Percentiles rank a stretch among this genome's conserved stretches.
These are phyloP conservation scores for Rosellinia necatrix DNA, from an alignment of 2,329 filamentous ascomycete species.

Conservation along the genomic window DNA sequence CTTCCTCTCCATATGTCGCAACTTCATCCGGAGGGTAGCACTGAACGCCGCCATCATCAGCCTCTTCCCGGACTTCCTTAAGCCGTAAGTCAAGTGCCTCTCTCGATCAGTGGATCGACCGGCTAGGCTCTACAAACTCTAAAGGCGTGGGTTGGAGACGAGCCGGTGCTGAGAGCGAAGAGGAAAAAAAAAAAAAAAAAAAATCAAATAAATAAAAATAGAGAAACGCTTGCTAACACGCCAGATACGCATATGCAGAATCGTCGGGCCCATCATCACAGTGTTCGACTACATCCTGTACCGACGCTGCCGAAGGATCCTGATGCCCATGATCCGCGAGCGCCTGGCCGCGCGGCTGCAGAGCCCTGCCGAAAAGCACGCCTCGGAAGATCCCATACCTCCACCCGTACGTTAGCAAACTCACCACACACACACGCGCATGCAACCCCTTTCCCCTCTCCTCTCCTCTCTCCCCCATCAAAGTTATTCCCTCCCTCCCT, in stretches of 20 bases:
- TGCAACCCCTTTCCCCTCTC: too few relatives aligned
- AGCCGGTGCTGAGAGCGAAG: too few relatives aligned
- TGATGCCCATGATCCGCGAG: slow-evolving; percentile 42
- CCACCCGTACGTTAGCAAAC: too few relatives aligned
- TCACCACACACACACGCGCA: slow-evolving; percentile 26
- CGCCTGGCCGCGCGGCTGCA: slow-evolving; percentile 34
- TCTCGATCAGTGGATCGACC: neutral
- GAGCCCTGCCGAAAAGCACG: slow-evolving; percentile 27
- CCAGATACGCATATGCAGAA: slow-evolving; percentile 18
- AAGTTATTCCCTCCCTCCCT: too few relatives aligned
- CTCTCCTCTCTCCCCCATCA: too few relatives aligned
- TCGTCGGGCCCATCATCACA: slow-evolving; percentile 39
- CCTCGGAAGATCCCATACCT: slow-evolving; percentile 21
- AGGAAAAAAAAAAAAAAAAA: neutral
- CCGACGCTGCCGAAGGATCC: slow-evolving; percentile 37
- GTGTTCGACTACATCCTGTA: slow-evolving; percentile 42
- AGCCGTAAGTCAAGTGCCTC: slow-evolving; percentile 33
- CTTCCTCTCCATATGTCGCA: slow-evolving; percentile 39
- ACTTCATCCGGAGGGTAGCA: slow-evolving; percentile 40
- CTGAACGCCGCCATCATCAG: slow-evolving; percentile 39
- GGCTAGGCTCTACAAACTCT: neutral
- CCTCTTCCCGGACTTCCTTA: slow-evolving; percentile 38
- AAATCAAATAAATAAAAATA: neutral
- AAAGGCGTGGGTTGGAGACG: too few relatives aligned
- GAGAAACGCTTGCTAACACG: neutral